phyloP scores from a whole-genome alignment of 2,329 filamentous ascomycete species.

The Nemania serpens region DNA sequence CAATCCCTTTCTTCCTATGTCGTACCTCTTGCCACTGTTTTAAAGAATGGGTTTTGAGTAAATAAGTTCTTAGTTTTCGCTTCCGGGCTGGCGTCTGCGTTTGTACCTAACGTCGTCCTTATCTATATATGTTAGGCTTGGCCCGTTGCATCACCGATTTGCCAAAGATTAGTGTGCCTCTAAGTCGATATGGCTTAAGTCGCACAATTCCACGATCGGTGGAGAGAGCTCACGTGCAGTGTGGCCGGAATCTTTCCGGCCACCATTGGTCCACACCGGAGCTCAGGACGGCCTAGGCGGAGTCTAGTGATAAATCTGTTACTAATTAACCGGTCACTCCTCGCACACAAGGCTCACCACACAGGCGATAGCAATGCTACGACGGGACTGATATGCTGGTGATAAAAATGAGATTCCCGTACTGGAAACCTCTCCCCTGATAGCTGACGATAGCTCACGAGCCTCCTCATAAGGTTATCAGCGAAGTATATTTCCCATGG shows the following conservation, averaged over 20 bases:
- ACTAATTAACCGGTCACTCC: conserved; percentile 18
- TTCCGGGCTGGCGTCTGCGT: not conserved
- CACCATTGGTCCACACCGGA: conserved; percentile 24
- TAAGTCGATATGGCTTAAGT: not conserved
- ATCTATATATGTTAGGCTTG: not conserved
- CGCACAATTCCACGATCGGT: not conserved
- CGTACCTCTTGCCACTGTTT: not conserved
- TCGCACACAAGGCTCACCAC: not conserved
- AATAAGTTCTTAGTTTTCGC: not conserved
- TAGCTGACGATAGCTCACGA: not conserved
- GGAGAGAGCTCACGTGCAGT: conserved; percentile 23
- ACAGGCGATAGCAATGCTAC: not conserved
- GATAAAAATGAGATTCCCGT: not conserved
- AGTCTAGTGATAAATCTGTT: conserved; percentile 17
- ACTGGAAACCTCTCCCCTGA: not conserved
- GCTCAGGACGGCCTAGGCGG: conserved; percentile 21
- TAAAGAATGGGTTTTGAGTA: not conserved
- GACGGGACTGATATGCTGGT: not conserved
- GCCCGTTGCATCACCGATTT: not conserved
- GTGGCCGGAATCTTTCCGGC: conserved; percentile 31
- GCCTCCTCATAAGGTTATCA: not conserved
- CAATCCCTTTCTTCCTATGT: not conserved
- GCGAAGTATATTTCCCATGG: not conserved
- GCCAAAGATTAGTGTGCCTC: not conserved
- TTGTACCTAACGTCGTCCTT: not conserved